A percentile compares a stretch with the other conserved stretches of the same genome.
Evolutionary conservation across 2,329 filamentous ascomycete species (phyloP).

Genomic region (Pestalotiopsis fici): DNA sequence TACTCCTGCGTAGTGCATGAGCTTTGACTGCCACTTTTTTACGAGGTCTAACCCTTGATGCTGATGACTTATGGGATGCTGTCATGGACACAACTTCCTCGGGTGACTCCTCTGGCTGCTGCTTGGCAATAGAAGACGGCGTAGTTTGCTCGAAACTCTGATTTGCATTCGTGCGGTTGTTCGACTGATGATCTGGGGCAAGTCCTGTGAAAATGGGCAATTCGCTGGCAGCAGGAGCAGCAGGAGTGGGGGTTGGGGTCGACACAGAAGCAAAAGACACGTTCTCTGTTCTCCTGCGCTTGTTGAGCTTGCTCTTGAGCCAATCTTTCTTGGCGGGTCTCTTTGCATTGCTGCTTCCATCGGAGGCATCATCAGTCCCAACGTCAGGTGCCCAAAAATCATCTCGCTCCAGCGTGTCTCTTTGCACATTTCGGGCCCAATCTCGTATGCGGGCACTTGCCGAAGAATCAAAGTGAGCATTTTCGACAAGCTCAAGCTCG

Average conservation of each 20-base stretch:
- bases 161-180: not conserved
- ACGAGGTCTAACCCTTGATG: not conserved
- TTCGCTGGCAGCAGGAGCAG: slow-evolving; percentile 4
- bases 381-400: slow-evolving; percentile 28
- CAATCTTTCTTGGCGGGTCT: slow-evolving; percentile 24
- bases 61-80: not conserved
- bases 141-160: not conserved
- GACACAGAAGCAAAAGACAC: slow-evolving; percentile 16
- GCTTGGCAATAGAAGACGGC: not conserved
- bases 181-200: not conserved
- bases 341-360: slow-evolving; percentile 11
- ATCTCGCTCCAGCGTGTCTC: slow-evolving; percentile 20
- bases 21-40: slow-evolving; percentile 1
- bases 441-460: slow-evolving; percentile 23
- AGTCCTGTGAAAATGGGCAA: slow-evolving; percentile 1
- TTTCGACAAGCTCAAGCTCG: slow-evolving; percentile 17
- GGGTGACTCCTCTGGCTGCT: not conserved
- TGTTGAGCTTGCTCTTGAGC: slow-evolving; percentile 27
- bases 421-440: slow-evolving; percentile 23
- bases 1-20: not conserved
- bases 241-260: not conserved
- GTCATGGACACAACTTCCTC: not conserved
- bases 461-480: slow-evolving; percentile 14
- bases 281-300: slow-evolving; percentile 19
- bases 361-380: not conserved